Evolutionary conservation across 1,139 yeast species (phyloP), one percentile per base, ranked within the genome.

Genomic region (Zygosaccharomyces sapae): DNA sequence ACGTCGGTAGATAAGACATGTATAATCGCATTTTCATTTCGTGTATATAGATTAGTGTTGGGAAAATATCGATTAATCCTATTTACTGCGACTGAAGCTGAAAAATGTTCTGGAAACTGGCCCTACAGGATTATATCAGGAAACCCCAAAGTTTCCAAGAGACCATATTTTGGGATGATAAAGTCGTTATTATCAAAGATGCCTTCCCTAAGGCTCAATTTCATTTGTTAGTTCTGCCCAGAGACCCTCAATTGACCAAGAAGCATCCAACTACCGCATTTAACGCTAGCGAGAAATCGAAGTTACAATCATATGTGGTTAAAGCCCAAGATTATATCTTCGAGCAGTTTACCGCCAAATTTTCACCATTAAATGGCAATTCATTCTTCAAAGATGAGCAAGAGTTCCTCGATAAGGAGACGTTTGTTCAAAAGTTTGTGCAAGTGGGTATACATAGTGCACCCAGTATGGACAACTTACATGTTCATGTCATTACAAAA

Each of bases 391-490:
- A 51, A 7, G 41, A 39, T 3, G 44, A 52, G 9, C 48, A 57
- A 13, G 54, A 50, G 0, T 41, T 52, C 7, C 39, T 38, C 6
- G 53, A 57, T n/a, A 68, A 70, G 41, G 57, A 54, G 3, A 38
- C 40, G 6, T 61, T 62, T 42, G 37, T 66, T 22, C 66, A 67
- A 7, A 56, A 60, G 0, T 76, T 73, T 49, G 68, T 86, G n/a
- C 69, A 69, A 50, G 75, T 73, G 2, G 94, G 95, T 0, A 74
- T 86, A 19, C 95, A 86, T 64, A 68, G 85, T 2, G 74, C 75
- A 1, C 95, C 95, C 1, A 82, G 90, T 1, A 61, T 86, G 73
- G 66, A 65, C 39, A 84, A 86, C 59, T 61, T 86, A 34, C 95
- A 86, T 59, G 70, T 86, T 22, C 95, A 86, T 67, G 79, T 86